These are phyloP conservation scores for Saccharomycopsis sp. DNA, from an alignment of 805 yeast species.

Conservation along the genomic window DNA sequence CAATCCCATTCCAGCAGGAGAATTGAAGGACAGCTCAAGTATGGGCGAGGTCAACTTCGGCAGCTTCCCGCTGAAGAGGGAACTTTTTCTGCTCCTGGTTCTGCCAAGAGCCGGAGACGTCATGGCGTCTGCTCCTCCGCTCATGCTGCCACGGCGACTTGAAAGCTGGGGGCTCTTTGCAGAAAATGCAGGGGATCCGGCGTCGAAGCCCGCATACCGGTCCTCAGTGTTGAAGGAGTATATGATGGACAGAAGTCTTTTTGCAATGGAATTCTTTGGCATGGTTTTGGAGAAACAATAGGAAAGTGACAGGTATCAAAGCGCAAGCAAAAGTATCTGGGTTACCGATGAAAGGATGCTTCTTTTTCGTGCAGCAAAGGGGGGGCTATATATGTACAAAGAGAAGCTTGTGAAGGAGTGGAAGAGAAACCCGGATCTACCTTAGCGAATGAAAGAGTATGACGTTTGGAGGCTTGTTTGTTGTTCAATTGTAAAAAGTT, in stretches of 20 bases:
- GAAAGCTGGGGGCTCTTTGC: constrained; percentile 35
- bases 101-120: constrained; percentile 18
- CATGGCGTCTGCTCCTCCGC: constrained; percentile 37
- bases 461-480: no score
- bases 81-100: background rate
- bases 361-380: no score
- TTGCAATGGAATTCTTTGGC: constrained; percentile 21
- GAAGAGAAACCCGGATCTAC: no score
- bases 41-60: constrained; percentile 18
- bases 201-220: constrained; percentile 59
- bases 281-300: constrained; percentile 1
- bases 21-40: constrained; percentile 24
- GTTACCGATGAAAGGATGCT: no score
- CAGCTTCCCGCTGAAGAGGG: constrained; percentile 10
- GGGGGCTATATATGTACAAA: no score
- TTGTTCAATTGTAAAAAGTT: no score
- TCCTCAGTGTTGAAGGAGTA: constrained; percentile 60
- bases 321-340: no score
- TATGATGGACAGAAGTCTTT: constrained; percentile 47
- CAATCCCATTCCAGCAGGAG: constrained; percentile 28
- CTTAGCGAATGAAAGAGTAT: no score
- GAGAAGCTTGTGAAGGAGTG: no score
- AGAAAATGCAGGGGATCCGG: constrained; percentile 24
- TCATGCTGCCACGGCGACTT: no score
- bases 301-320: no score